phyloP scores from a whole-genome alignment of 2,329 filamentous ascomycete genomes.

The Colletotrichum somersetense region DNA sequence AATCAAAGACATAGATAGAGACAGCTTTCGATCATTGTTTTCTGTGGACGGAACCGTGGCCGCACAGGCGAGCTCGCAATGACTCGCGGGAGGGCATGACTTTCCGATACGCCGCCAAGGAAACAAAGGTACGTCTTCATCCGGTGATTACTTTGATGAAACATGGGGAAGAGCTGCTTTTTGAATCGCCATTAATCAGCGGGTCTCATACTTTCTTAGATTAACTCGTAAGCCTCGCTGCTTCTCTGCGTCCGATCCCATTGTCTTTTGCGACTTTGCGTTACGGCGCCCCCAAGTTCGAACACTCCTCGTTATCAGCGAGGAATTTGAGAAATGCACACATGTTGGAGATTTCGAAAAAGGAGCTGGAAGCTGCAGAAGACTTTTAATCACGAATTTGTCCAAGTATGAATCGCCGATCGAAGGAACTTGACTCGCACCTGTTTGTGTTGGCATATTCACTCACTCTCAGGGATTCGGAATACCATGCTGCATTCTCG shows the following conservation, averaged over 20 bases:
- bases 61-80: slow-evolving; percentile 19
- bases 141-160: neutral
- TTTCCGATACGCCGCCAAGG: slow-evolving; percentile 11
- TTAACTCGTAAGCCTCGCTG: neutral
- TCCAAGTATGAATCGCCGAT: neutral
- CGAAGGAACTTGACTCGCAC: slow-evolving; percentile 4
- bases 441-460: slow-evolving; percentile 3
- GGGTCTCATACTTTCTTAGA: neutral
- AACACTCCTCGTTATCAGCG: slow-evolving; percentile 1
- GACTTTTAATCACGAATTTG: neutral
- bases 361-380: neutral
- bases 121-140: slow-evolving; percentile 18
- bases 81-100: slow-evolving; percentile 5
- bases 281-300: neutral
- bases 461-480: too few species aligned
- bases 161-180: neutral
- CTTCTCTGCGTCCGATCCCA: neutral
- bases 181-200: neutral
- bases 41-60: slow-evolving; percentile 5
- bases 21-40: slow-evolving; percentile 1
- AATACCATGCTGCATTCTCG: too few species aligned
- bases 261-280: neutral
- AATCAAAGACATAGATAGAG: neutral
- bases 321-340: slow-evolving; percentile 7
- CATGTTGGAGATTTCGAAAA: neutral